Base-by-base conservation (phyloP, 2,329 filamentous ascomycete species). In the Aspergillus tamarii region DNA sequence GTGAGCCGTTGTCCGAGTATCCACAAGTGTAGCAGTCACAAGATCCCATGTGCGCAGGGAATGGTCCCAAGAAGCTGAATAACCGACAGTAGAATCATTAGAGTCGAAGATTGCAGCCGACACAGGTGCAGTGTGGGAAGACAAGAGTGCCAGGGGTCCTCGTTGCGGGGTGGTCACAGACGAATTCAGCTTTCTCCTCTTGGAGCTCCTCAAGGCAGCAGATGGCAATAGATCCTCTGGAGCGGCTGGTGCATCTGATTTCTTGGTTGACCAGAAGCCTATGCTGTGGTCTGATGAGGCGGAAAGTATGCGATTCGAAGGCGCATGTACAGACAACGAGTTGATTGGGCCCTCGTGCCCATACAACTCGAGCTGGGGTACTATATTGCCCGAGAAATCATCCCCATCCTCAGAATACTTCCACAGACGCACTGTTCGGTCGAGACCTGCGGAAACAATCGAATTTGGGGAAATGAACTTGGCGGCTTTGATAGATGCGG, bases 61-160 rank as follows among this genome's bases (percentile, higher is more conserved):
- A 83, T 97, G 94, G 81, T 99, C 96, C 81, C 92, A 91, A 21
- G 93, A 96, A 26, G 89, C 88, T 1, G 93, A 94, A 83, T 99
- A 98, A 54, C 91, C 94, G 46, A 97, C 92, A 16, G 92, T 97
- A 12, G 89, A 81, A 79, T 98, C 94, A 60, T 88, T 85, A 5
- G 90, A 90, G 78, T 96, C 92, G 82, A 99, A 98, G 55, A 93
- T 85, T 43, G 90, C 91, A 60, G 90, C 91, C 1, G 91, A 92
- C 52, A 94, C 92, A 52, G 91, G 86, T 12, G 88, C 85, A 61
- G 87, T 87, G 84, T 97, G 90, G 59, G 88, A 87, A 19, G 86
- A 81, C 63, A 97, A 85, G 60, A 96, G 83, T 46, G 89, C 84
- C 8, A 98, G 83, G 6, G 94, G 89, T 1, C 95, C 95, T 57